Percentiles rank a stretch among this genome's conserved stretches.
Conservation (phyloP, 345 rosid genomes). For the Kernera saxatilis region DNA sequence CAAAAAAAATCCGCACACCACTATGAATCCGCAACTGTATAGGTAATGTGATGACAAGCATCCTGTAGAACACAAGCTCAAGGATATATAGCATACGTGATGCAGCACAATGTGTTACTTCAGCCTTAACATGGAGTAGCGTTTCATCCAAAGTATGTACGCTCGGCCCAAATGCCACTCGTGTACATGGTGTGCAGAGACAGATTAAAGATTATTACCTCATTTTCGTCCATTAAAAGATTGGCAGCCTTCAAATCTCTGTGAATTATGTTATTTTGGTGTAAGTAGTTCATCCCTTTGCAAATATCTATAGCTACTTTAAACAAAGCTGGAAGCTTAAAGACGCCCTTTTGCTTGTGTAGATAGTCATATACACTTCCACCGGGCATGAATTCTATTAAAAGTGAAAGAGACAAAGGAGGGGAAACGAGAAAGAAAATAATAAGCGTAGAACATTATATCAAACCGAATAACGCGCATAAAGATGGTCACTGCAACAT, state of each 20-base stretch:
- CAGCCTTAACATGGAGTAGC: background rate
- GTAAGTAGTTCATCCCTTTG: conserved; percentile 98
- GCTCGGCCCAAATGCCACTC: background rate
- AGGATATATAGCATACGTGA: background rate
- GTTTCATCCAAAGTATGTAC: background rate
- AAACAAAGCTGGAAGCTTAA: conserved; percentile 81
- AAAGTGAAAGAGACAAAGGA: background rate
- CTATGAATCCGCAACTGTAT: background rate
- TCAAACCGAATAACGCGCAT: background rate
- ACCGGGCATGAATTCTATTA: conserved; percentile 83
- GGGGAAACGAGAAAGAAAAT: conserved; percentile 5
- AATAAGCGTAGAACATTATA: background rate
- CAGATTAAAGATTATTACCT: conserved; percentile 42
- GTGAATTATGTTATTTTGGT: conserved; percentile 92
- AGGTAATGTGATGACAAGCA: background rate
- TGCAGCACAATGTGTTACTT: background rate
- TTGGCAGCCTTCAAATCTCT: conserved; percentile 97
- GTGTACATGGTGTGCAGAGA: background rate
- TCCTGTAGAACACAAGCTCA: background rate
- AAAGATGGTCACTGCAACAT: conserved; percentile 10
- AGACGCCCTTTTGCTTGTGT: conserved; percentile 86
- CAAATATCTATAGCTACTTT: conserved; percentile 91
- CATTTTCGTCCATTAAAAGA: conserved; percentile 97
- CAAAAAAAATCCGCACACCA: background rate
- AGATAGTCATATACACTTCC: conserved; percentile 99